Percentiles rank a stretch among this genome's conserved stretches.
Evolutionary conservation across 2,329 filamentous ascomycete genomes (phyloP).

Genomic region (Ustulina deusta): DNA sequence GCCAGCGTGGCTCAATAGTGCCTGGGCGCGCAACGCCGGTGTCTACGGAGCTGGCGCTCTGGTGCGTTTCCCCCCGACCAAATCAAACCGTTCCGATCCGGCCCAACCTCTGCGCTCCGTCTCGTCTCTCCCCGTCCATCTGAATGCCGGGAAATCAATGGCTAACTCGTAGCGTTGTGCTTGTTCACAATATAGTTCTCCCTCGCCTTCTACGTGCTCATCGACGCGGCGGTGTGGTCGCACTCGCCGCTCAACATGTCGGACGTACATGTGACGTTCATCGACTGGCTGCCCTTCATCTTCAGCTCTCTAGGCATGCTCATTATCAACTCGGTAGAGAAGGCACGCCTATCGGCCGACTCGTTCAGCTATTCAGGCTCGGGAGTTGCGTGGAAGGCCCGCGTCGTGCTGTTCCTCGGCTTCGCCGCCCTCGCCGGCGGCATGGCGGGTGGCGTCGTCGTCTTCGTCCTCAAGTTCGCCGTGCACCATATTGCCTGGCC

Average conservation of each 20-base stretch:
- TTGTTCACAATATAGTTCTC: slow-evolving; percentile 65
- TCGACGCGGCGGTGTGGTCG: slow-evolving; percentile 76
- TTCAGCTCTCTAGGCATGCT: slow-evolving; percentile 76
- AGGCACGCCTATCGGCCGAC: slow-evolving; percentile 72
- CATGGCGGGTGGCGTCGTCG: slow-evolving; percentile 76
- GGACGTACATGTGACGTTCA: slow-evolving; percentile 72
- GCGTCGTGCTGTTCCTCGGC: slow-evolving; percentile 74
- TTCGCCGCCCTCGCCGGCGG: slow-evolving; percentile 74
- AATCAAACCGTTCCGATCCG: background rate
- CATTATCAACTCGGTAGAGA: slow-evolving; percentile 78
- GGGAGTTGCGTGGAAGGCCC: slow-evolving; percentile 76
- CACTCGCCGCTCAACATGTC: slow-evolving; percentile 70
- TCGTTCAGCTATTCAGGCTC: slow-evolving; percentile 71
- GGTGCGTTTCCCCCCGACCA: slow-evolving; percentile 58
- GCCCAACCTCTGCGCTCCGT: background rate
- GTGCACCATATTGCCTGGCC: slow-evolving; percentile 69
- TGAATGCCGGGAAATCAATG: background rate
- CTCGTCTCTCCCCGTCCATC: background rate
- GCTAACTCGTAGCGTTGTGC: background rate
- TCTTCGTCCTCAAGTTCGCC: slow-evolving; percentile 74
- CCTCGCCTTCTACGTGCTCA: slow-evolving; percentile 75
- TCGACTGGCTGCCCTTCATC: slow-evolving; percentile 77
- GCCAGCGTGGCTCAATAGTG: slow-evolving; percentile 75
- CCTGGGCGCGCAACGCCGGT: slow-evolving; percentile 72
- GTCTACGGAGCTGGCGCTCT: slow-evolving; percentile 73